Percentiles rank a stretch among this genome's conserved stretches.
Conservation (phyloP, 768 basidiomycete species). For the Boletus edulis region DNA sequence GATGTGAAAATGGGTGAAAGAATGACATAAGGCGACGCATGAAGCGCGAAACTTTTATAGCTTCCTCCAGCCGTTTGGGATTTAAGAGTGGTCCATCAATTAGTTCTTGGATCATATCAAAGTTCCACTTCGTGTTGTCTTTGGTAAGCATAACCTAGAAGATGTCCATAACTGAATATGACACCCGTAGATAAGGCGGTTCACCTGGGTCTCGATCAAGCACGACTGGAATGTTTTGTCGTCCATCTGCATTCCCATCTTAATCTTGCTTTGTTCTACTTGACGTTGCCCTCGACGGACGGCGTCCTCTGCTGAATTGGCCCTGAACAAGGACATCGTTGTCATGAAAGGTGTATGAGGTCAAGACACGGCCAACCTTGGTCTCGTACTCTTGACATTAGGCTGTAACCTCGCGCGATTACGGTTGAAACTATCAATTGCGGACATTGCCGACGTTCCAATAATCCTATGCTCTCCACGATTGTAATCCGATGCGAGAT, state of each 20-base stretch:
- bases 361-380: constrained; percentile 46
- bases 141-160: constrained; percentile 79
- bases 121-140: constrained; percentile 91
- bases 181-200: constrained; percentile 6
- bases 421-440: constrained; percentile 93
- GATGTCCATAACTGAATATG: neutral
- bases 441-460: constrained; percentile 79
- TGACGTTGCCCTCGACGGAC: constrained; percentile 86
- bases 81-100: constrained; percentile 92
- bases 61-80: constrained; percentile 91
- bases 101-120: constrained; percentile 82
- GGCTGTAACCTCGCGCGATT: constrained; percentile 74
- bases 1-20: constrained; percentile 86
- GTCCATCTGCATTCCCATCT: constrained; percentile 92
- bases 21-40: constrained; percentile 90
- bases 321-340: constrained; percentile 38
- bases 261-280: constrained; percentile 86
- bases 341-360: neutral
- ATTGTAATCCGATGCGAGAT: constrained; percentile 78
- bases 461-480: constrained; percentile 75
- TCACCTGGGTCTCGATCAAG: constrained; percentile 84
- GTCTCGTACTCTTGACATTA: constrained; percentile 53
- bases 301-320: constrained; percentile 82
- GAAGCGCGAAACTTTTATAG: constrained; percentile 85
- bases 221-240: constrained; percentile 86